Conservation (phyloP, 208 protist genomes). For the Leishmania lainsoni region DNA sequence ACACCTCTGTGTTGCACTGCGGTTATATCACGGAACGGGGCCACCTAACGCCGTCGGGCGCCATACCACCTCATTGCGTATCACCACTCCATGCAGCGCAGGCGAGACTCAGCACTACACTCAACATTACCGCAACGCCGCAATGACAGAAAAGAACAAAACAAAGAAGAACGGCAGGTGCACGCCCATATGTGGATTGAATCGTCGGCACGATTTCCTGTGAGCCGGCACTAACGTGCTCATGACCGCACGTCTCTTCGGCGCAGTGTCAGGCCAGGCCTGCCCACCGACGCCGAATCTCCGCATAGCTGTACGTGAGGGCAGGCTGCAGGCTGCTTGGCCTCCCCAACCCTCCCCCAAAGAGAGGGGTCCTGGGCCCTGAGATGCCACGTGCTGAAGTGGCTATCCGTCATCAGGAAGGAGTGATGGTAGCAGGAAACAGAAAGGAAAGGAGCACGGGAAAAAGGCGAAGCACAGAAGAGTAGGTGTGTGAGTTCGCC, state of each 20-base stretch:
- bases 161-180: no score
- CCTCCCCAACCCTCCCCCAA: neutral
- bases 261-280: no score
- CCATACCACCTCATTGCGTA: no score
- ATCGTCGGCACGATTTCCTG: no score
- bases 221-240: neutral
- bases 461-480: neutral
- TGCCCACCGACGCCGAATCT: neutral
- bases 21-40: no score
- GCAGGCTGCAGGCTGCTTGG: neutral
- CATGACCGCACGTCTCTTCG: neutral
- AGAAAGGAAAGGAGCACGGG: neutral
- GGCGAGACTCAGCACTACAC: no score
- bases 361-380: neutral
- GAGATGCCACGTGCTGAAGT: neutral
- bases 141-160: no score
- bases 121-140: no score
- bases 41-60: no score
- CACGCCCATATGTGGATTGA: no score
- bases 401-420: neutral
- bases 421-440: neutral
- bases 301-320: neutral
- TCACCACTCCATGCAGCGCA: no score
- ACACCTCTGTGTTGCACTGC: neutral
- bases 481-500: neutral